A percentile compares a stretch with the other conserved stretches of the same genome.
phyloP scores from a whole-genome alignment of 2,329 filamentous ascomycete species.

The Dactylellina parvicollis region DNA sequence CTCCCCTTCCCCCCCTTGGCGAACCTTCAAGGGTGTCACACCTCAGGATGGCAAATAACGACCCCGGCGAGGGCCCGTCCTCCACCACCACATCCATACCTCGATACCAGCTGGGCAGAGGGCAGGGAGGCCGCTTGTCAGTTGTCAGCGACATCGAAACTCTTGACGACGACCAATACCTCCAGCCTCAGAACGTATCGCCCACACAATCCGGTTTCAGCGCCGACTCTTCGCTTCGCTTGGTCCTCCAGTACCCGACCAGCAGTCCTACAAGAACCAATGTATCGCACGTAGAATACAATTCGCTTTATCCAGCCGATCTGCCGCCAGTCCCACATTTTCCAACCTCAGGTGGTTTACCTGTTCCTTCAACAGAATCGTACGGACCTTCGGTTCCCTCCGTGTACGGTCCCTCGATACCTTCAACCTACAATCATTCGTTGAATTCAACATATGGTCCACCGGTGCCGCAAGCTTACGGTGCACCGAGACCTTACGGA shows the following conservation, averaged over 20 bases:
- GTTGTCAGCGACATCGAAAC: constrained; percentile 46
- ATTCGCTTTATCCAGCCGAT: background rate
- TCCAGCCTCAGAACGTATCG: constrained; percentile 10
- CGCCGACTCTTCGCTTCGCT: constrained; percentile 16
- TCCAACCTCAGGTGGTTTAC: constrained; percentile 25
- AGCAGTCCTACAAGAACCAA: constrained; percentile 23
- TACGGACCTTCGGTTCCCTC: constrained; percentile 34
- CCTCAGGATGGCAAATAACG: constrained; percentile 21
- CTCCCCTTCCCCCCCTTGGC: no score
- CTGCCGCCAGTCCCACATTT: constrained; percentile 10
- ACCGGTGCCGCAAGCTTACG: constrained; percentile 30
- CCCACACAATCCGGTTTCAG: constrained; percentile 19
- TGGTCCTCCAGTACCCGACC: constrained; percentile 15
- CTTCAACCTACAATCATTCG: constrained; percentile 16
- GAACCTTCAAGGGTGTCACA: constrained; percentile 10
- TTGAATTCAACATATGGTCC: constrained; percentile 22
- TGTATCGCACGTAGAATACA: background rate
- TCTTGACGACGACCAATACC: constrained; percentile 27
- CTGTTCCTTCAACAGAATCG: constrained; percentile 28
- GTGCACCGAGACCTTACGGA: constrained; percentile 16
- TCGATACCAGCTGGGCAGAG: constrained; percentile 29
- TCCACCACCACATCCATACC: constrained; percentile 31
- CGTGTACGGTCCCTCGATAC: constrained; percentile 20
- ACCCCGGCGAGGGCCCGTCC: constrained; percentile 23
- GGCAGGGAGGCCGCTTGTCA: constrained; percentile 27